Evolutionary conservation across 2,329 filamentous ascomycete genomes (phyloP).

Genomic region (Sporothrix luriei): DNA sequence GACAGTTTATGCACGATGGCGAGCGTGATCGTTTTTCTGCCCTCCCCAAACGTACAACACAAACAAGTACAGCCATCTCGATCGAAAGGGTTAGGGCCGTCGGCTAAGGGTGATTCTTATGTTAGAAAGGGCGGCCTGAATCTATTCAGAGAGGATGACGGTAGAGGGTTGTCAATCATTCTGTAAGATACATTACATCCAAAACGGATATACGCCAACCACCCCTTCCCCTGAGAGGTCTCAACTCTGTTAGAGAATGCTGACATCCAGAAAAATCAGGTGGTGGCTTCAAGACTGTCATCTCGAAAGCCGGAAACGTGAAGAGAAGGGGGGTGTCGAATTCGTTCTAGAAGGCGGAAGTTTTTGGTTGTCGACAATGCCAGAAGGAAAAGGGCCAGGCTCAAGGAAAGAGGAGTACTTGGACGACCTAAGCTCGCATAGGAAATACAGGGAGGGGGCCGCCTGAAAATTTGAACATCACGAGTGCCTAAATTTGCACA

Average conservation of each 20-base stretch:
- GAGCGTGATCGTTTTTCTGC: conserved; percentile 3
- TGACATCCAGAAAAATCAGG: not conserved
- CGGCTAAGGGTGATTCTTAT: not conserved
- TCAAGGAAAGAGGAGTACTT: not conserved
- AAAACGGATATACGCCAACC: not conserved
- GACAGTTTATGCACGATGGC: conserved; percentile 14
- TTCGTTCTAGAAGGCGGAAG: conserved; percentile 22
- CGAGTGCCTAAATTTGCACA: conserved; percentile 15
- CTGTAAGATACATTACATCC: not conserved
- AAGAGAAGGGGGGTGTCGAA: not conserved
- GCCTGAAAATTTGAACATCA: conserved; percentile 29
- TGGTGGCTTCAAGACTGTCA: not conserved
- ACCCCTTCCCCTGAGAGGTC: conserved; percentile 9
- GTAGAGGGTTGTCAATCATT: not conserved
- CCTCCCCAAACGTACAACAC: not conserved
- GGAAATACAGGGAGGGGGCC: conserved; percentile 19
- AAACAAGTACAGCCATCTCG: not conserved
- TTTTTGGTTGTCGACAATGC: not conserved
- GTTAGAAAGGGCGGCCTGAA: not conserved
- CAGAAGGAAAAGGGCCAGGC: not conserved
- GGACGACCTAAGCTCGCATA: not conserved
- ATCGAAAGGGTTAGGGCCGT: conserved; percentile 17
- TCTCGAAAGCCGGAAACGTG: not conserved
- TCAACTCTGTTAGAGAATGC: conserved; percentile 16
- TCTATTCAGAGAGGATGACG: conserved; percentile 1